Percentiles rank a stretch among this genome's conserved stretches.
These are phyloP conservation scores for Fusarium succisae DNA, from an alignment of 2,329 filamentous ascomycete genomes.

Conservation along the genomic window DNA sequence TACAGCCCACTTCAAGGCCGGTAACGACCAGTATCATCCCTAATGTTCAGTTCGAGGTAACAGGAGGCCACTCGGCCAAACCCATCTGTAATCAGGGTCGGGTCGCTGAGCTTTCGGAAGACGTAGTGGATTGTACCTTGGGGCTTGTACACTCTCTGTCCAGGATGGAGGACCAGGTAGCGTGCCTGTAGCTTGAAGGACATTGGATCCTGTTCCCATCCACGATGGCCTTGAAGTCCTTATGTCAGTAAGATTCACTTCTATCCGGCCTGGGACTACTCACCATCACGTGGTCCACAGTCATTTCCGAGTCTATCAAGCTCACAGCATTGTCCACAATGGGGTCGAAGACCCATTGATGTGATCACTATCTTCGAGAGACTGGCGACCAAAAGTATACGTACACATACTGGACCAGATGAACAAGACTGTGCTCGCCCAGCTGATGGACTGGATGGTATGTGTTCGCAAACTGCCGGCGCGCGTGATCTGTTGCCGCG, in stretches of 20 bases:
- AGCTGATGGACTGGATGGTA: neutral
- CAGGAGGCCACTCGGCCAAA: neutral
- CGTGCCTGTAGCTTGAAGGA: neutral
- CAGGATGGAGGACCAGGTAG: neutral
- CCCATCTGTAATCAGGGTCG: too few relatives aligned
- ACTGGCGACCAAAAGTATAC: too few relatives aligned
- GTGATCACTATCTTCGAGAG: neutral
- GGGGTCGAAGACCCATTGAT: neutral
- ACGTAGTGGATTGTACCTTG: neutral
- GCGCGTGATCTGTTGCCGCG: neutral
- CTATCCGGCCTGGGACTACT: neutral
- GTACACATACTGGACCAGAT: neutral
- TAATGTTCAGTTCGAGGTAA: neutral
- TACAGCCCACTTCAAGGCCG: neutral
- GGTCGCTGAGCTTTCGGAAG: neutral
- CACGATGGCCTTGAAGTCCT: neutral
- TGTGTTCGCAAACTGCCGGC: neutral
- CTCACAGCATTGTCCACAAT: rapidly evolving
- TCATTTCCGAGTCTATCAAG: neutral
- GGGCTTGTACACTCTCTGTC: neutral
- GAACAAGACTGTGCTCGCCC: neutral
- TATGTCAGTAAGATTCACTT: neutral
- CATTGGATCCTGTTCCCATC: neutral
- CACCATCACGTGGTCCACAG: neutral
- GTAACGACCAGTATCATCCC: neutral